A percentile compares a stretch with the other conserved stretches of the same genome.
Evolutionary conservation across 495 filamentous ascomycete species (phyloP).

Genomic region (Neurospora cerealis): DNA sequence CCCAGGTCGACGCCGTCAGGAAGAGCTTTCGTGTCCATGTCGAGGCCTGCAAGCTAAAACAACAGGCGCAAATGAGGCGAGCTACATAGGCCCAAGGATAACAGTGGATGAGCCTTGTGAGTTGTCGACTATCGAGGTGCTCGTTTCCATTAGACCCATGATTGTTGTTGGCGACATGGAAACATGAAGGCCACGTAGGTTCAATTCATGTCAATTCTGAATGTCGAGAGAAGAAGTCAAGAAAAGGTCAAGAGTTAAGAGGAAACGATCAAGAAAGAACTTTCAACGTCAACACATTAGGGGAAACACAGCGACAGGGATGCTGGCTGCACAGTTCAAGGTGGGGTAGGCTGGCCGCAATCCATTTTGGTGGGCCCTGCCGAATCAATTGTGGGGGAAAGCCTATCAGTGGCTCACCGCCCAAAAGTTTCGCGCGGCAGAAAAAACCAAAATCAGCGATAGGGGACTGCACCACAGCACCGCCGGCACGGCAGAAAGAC

Average conservation of each 20-base stretch:
- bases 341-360: neutral
- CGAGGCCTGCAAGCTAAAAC: neutral
- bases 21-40: neutral
- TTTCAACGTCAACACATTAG: neutral
- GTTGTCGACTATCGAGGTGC: neutral
- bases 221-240: neutral
- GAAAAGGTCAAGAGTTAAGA: neutral
- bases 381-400: slow-evolving; percentile 3
- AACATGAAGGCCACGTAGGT: neutral
- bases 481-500: neutral
- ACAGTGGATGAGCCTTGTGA: neutral
- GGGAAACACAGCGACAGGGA: neutral
- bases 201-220: neutral
- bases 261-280: neutral
- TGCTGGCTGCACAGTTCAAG: neutral
- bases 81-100: neutral
- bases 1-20: neutral
- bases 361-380: neutral
- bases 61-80: neutral
- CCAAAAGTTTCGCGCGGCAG: slow-evolving; percentile 9
- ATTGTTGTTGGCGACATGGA: neutral
- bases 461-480: neutral
- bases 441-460: slow-evolving; percentile 5
- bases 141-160: neutral
- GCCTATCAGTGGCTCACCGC: slow-evolving; percentile 1